Evolutionary conservation across 2,329 filamentous ascomycete genomes (phyloP).

Genomic region (Aspergillus ruber): DNA sequence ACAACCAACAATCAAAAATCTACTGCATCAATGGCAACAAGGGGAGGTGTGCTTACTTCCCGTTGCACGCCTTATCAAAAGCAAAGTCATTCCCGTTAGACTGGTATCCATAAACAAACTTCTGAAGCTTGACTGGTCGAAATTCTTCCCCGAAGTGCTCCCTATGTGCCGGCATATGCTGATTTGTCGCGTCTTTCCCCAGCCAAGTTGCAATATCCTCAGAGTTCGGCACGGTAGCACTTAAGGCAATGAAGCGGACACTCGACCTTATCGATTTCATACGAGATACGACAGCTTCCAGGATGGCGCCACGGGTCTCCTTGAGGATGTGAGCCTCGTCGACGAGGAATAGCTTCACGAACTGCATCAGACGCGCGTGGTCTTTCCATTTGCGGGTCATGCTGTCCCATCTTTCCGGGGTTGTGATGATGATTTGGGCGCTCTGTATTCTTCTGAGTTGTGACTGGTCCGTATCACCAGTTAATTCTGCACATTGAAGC

Average conservation of each 20-base stretch:
- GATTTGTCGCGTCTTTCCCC: conserved; percentile 56
- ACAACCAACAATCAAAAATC: not conserved
- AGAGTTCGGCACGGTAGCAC: conserved; percentile 77
- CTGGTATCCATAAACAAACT: conserved; percentile 68
- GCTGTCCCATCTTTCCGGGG: conserved; percentile 87
- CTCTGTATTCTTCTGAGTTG: conserved; percentile 64
- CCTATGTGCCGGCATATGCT: conserved; percentile 56
- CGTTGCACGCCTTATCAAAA: conserved; percentile 65
- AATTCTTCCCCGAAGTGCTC: conserved; percentile 75
- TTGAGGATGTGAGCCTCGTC: conserved; percentile 86
- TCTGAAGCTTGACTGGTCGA: conserved; percentile 69
- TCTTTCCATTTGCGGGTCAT: conserved; percentile 84
- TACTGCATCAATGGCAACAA: not conserved
- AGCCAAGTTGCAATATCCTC: conserved; percentile 75
- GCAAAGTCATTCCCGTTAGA: conserved; percentile 62
- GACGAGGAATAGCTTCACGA: conserved; percentile 74
- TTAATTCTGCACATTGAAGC: conserved; percentile 68
- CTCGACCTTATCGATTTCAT: conserved; percentile 75
- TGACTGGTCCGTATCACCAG: conserved; percentile 66
- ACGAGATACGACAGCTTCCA: conserved; percentile 77
- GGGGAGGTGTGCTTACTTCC: conserved; percentile 39
- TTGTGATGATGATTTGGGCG: conserved; percentile 78
- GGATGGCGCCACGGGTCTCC: conserved; percentile 67
- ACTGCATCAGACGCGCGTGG: conserved; percentile 64
- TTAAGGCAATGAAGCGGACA: conserved; percentile 73